Conservation (phyloP, 176 grass and related monocot species). For the Musa troglodytarum region DNA sequence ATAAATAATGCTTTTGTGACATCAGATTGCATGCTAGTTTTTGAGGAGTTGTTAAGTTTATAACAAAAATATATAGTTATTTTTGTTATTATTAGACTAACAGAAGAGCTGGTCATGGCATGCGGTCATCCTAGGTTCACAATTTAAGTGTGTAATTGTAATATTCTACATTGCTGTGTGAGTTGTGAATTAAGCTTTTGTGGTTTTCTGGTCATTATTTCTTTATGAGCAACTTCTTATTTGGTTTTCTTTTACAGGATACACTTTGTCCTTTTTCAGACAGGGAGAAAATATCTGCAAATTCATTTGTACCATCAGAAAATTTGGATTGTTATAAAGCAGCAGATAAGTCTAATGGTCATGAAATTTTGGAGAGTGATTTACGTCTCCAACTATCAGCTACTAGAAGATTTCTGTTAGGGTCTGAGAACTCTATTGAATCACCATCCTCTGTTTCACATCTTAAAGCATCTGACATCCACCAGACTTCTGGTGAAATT, state of each 20-base stretch:
- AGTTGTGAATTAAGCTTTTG: background rate
- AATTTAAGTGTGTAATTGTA: background rate
- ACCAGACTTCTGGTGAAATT: conserved; percentile 12
- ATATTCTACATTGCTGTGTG: background rate
- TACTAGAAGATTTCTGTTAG: conserved; percentile 77
- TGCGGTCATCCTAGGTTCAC: background rate
- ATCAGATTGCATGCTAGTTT: background rate
- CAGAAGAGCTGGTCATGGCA: background rate
- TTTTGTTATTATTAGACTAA: background rate
- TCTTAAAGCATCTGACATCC: conserved; percentile 13
- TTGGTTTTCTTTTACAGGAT: background rate
- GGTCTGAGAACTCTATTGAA: conserved; percentile 43
- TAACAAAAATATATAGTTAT: background rate
- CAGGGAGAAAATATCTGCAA: conserved; percentile 24
- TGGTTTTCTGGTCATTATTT: background rate
- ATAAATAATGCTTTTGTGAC: background rate
- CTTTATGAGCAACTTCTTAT: background rate
- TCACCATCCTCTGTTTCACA: conserved; percentile 36
- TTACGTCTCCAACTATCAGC: conserved; percentile 59
- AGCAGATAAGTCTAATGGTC: conserved; percentile 30
- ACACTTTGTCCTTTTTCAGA: conserved; percentile 15
- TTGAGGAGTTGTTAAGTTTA: background rate
- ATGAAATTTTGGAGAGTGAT: conserved; percentile 37
- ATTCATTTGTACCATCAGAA: conserved; percentile 34
- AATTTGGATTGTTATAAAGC: conserved; percentile 29